A percentile compares a stretch with the other conserved stretches of the same genome.
Conservation (phyloP, 1,284 basidiomycete species). For the Apiotrichum gamsii region DNA sequence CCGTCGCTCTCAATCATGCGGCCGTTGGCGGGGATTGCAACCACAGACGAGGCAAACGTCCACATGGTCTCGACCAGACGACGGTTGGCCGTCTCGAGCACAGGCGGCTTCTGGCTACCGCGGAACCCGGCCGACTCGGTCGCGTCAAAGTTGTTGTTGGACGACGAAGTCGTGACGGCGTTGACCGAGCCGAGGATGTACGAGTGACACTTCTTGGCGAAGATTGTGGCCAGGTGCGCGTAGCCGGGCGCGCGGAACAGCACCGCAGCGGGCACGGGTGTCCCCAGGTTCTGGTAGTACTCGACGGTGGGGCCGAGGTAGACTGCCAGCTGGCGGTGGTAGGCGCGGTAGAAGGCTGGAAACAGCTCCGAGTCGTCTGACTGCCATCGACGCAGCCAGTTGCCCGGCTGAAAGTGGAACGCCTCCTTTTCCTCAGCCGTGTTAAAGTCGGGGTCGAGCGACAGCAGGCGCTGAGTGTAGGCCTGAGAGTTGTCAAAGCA, state of each 20-base stretch:
- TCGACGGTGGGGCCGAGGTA: slow-evolving; percentile 46
- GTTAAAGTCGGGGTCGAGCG: slow-evolving; percentile 30
- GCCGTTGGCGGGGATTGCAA: slow-evolving; percentile 30
- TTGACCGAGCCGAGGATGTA: slow-evolving; percentile 50
- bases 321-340: slow-evolving; percentile 50
- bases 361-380: slow-evolving; percentile 53
- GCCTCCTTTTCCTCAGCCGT: slow-evolving; percentile 42
- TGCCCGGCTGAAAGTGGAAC: slow-evolving; percentile 48
- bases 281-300: slow-evolving; percentile 32
- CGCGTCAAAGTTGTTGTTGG: slow-evolving; percentile 47
- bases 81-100: slow-evolving; percentile 51
- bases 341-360: slow-evolving; percentile 53
- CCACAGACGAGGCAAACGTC: slow-evolving; percentile 43
- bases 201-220: slow-evolving; percentile 48
- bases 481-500: slow-evolving; percentile 41
- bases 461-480: slow-evolving; percentile 41
- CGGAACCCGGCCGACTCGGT: slow-evolving; percentile 51
- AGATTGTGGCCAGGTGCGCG: slow-evolving; percentile 47
- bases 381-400: slow-evolving; percentile 49
- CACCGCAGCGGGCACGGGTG: slow-evolving; percentile 36
- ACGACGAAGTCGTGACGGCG: slow-evolving; percentile 47
- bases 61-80: slow-evolving; percentile 49
- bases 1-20: slow-evolving; percentile 43
- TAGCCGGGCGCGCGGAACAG: slow-evolving; percentile 50
- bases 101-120: slow-evolving; percentile 50